Conservation (phyloP, 179 eudicot genomes). For the Carnegiea gigantea region DNA sequence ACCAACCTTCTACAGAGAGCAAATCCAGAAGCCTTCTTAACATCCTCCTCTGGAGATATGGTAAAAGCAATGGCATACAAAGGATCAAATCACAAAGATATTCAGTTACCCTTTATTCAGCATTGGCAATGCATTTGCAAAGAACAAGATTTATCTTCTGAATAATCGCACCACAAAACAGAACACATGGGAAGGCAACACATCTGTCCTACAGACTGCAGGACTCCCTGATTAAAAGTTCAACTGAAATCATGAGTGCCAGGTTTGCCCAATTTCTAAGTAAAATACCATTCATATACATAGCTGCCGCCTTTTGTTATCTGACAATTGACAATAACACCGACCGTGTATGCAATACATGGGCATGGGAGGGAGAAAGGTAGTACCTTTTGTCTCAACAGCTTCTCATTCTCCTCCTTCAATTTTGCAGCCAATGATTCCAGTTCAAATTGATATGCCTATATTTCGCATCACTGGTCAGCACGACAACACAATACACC, state of each 20-base stretch:
- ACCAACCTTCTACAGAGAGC: neutral
- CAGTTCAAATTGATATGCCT: conserved; percentile 89
- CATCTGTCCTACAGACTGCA: neutral
- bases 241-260: neutral
- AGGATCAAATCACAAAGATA: neutral
- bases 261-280: neutral
- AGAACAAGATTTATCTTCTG: neutral
- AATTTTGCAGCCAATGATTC: conserved; percentile 76
- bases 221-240: neutral
- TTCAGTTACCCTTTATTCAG: neutral
- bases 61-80: neutral
- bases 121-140: neutral
- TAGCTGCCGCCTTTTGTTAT: no score
- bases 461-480: conserved; percentile 18
- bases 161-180: neutral
- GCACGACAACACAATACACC: neutral
- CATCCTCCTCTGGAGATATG: neutral
- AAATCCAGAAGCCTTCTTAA: neutral
- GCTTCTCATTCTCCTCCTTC: conserved; percentile 77
- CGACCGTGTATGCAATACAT: no score
- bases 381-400: conserved; percentile 68
- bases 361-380: neutral
- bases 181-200: neutral
- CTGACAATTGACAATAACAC: no score
- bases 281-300: no score